Evolutionary conservation across 371 early-diverging fungal genomes (phyloP).

Genomic region (Mucor racemosus): DNA sequence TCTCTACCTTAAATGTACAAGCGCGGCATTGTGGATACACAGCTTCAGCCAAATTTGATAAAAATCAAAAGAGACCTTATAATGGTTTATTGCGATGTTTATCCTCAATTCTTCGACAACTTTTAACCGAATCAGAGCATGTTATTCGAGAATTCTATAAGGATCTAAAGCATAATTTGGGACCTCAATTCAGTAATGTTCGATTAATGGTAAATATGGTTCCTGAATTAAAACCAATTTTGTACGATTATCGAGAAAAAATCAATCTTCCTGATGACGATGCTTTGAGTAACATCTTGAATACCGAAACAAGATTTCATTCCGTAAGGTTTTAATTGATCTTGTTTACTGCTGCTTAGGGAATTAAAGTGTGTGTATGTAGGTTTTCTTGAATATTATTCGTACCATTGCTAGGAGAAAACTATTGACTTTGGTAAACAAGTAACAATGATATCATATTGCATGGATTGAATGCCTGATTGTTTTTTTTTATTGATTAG

Average conservation of each 20-base stretch:
- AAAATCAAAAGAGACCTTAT: slow-evolving; percentile 48
- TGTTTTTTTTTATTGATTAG: slow-evolving; percentile 22
- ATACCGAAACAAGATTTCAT: slow-evolving; percentile 46
- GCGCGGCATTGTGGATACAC: slow-evolving; percentile 49
- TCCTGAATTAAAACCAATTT: slow-evolving; percentile 48
- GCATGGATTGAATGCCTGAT: background rate
- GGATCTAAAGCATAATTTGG: slow-evolving; percentile 41
- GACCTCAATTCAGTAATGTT: slow-evolving; percentile 48
- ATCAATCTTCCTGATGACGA: slow-evolving; percentile 31
- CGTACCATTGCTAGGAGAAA: slow-evolving; percentile 44
- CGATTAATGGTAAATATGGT: slow-evolving; percentile 46
- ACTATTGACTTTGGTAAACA: slow-evolving; percentile 45
- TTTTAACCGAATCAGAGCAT: slow-evolving; percentile 48
- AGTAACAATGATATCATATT: background rate
- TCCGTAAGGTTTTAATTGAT: slow-evolving; percentile 26
- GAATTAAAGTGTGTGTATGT: background rate
- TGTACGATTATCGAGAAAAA: slow-evolving; percentile 32
- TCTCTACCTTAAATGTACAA: slow-evolving; percentile 35
- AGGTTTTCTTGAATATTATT: slow-evolving; percentile 49
- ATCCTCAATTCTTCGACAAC: slow-evolving; percentile 45
- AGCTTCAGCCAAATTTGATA: slow-evolving; percentile 51
- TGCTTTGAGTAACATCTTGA: slow-evolving; percentile 29
- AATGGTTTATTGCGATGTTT: slow-evolving; percentile 47
- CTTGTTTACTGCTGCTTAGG: background rate
- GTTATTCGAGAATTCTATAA: slow-evolving; percentile 45